These are phyloP conservation scores for Filosporella fistucella DNA, from an alignment of 495 filamentous ascomycete species.

Conservation along the genomic window DNA sequence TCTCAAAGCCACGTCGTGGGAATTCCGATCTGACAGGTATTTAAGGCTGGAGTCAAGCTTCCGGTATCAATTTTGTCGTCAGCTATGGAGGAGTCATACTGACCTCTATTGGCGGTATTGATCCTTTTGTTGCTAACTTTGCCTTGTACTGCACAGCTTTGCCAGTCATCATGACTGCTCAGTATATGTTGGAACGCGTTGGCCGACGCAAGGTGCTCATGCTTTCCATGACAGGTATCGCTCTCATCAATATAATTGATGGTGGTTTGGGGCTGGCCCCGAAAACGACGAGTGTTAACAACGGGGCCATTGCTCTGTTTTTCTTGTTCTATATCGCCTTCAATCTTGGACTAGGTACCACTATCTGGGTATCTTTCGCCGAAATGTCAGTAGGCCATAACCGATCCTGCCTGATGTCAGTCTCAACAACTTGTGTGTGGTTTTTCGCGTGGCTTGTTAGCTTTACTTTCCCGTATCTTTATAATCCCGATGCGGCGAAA, in stretches of 20 bases:
- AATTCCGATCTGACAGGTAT: too few species aligned
- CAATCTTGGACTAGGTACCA: not conserved
- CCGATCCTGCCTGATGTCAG: not conserved
- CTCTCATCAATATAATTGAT: not conserved
- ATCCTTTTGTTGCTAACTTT: not conserved
- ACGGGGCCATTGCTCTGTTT: not conserved
- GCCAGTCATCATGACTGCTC: not conserved
- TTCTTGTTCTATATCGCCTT: not conserved
- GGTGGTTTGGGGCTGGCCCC: not conserved
- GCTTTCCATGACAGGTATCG: not conserved
- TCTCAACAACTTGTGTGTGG: not conserved
- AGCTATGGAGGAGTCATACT: not conserved
- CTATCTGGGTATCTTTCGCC: not conserved
- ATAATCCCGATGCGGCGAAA: slow-evolving; percentile 47
- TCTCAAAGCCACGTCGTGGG: too few species aligned
- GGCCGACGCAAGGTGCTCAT: not conserved
- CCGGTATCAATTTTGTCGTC: not conserved
- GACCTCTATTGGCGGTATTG: not conserved
- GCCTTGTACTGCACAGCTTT: not conserved
- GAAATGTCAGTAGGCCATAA: not conserved
- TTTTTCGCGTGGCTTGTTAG: slow-evolving; percentile 21
- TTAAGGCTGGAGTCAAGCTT: not conserved
- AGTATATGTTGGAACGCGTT: not conserved
- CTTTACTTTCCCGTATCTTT: slow-evolving; percentile 48
- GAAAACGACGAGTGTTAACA: not conserved